Percentiles rank a stretch among this genome's conserved stretches.
Conservation (phyloP, 106 monocot species). For the Iris macrosiphon region DNA sequence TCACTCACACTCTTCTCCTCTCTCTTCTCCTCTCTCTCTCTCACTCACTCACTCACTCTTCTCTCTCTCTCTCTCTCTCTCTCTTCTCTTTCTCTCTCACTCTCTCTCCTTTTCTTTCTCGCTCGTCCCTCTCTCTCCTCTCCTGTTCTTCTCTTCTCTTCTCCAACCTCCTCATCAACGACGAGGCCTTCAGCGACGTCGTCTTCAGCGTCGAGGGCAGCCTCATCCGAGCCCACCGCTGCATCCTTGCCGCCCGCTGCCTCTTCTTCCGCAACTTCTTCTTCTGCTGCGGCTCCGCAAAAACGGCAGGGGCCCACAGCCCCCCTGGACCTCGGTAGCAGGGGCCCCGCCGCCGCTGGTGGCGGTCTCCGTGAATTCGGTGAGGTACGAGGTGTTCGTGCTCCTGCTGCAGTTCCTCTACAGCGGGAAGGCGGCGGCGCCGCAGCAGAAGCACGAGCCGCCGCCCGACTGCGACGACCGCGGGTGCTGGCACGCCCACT, state of each 20-base stretch:
- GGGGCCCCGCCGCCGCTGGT: constrained; percentile 6
- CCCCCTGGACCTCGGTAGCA: constrained; percentile 1
- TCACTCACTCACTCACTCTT: too few species aligned
- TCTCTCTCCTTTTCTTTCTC: not conserved
- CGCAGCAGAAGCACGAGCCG: too few species aligned
- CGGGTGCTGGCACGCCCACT: too few species aligned
- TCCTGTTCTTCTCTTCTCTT: not conserved
- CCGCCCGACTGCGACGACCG: too few species aligned
- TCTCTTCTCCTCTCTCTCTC: too few species aligned
- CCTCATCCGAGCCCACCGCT: constrained; percentile 17
- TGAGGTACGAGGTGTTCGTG: too few species aligned
- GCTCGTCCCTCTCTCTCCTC: not conserved
- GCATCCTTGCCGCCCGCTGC: constrained; percentile 20
- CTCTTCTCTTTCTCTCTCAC: not conserved
- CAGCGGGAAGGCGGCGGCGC: too few species aligned
- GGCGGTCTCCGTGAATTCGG: too few species aligned
- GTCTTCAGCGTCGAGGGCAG: constrained; percentile 16
- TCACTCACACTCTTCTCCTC: too few species aligned
- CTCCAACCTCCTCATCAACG: constrained; percentile 22
- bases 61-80: not conserved
- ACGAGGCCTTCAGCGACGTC: constrained; percentile 13
- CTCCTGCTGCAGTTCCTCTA: too few species aligned
- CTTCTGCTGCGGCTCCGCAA: constrained; percentile 19
- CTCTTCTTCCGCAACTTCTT: constrained; percentile 13
- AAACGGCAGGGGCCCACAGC: not conserved